Evolutionary conservation across 176 grass and related monocot genomes (phyloP).

Genomic region (Chrysopogon serrulatus): DNA sequence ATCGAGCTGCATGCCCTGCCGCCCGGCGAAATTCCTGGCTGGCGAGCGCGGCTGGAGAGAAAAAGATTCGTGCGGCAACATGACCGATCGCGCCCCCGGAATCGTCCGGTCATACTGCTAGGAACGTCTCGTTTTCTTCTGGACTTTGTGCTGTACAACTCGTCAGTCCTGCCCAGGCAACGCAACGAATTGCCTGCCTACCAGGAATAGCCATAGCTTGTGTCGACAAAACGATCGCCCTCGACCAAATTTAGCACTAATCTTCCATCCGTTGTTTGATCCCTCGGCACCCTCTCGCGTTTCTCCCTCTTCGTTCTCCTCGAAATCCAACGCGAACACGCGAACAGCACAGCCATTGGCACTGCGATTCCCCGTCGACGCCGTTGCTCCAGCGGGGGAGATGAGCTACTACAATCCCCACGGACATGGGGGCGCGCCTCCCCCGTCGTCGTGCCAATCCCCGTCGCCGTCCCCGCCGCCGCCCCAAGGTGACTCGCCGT

Average conservation of each 20-base stretch:
- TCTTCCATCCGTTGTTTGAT: neutral
- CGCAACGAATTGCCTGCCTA: neutral
- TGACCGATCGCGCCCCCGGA: neutral
- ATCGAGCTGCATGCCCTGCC: neutral
- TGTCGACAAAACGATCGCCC: neutral
- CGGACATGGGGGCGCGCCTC: conserved; percentile 35
- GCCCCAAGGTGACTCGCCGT: neutral
- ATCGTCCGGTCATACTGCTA: neutral
- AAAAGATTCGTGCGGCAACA: conserved; percentile 7
- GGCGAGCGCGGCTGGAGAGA: neutral
- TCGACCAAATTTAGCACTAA: neutral
- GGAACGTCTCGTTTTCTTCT: neutral
- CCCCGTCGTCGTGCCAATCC: neutral
- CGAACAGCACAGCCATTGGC: neutral
- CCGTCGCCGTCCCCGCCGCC: neutral
- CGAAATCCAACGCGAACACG: neutral
- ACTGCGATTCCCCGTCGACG: neutral
- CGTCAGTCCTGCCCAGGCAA: neutral
- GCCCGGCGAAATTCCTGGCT: conserved; percentile 21
- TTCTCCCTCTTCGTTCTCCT: neutral
- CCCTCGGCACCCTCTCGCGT: neutral
- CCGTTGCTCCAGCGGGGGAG: neutral
- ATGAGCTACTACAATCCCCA: conserved; percentile 76
- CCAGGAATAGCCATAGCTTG: neutral
- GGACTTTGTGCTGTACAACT: neutral